A percentile compares a stretch with the other conserved stretches of the same genome.
Conservation (phyloP, 192 early-diverging fungal genomes). For the Entophlyctis helioformis region DNA sequence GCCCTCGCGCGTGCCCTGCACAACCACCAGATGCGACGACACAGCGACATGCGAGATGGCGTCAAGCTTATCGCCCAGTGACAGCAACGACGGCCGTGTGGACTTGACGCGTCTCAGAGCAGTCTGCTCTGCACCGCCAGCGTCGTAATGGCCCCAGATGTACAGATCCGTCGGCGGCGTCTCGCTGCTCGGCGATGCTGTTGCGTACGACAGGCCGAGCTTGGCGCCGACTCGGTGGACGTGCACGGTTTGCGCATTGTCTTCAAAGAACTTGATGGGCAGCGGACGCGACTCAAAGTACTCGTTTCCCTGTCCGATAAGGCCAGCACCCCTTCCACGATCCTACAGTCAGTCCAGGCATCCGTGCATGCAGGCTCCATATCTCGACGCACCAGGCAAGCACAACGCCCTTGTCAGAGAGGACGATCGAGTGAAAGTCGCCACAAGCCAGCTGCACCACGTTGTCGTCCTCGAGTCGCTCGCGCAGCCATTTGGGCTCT, state of each 20-base stretch:
- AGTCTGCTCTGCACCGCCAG: too few species aligned
- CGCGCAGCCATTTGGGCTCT: constrained; percentile 4
- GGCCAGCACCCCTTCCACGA: constrained; percentile 1
- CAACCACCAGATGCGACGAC: too few species aligned
- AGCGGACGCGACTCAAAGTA: constrained; percentile 21
- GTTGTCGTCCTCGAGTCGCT: constrained; percentile 13
- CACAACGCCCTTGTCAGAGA: constrained; percentile 6
- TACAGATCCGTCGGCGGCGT: constrained; percentile 11
- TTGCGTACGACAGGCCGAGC: constrained; percentile 7
- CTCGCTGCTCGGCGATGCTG: too few species aligned
- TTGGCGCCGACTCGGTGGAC: constrained; percentile 3
- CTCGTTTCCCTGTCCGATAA: constrained; percentile 13
- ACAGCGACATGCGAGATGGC: too few species aligned
- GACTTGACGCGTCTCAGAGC: too few species aligned
- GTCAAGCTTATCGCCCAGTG: too few species aligned
- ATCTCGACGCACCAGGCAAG: constrained; percentile 21
- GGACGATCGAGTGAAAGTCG: constrained; percentile 14
- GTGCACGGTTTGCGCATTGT: constrained; percentile 4
- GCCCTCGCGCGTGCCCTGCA: too few species aligned
- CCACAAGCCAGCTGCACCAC: constrained; percentile 15
- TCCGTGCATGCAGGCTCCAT: too few species aligned
- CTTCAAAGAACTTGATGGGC: constrained; percentile 14
- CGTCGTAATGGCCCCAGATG: constrained; percentile 21
- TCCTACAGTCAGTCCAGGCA: too few species aligned
- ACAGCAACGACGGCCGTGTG: too few species aligned